Evolutionary conservation across 75 land plant species (phyloP).

Genomic region (Selaginella tamariscina): DNA sequence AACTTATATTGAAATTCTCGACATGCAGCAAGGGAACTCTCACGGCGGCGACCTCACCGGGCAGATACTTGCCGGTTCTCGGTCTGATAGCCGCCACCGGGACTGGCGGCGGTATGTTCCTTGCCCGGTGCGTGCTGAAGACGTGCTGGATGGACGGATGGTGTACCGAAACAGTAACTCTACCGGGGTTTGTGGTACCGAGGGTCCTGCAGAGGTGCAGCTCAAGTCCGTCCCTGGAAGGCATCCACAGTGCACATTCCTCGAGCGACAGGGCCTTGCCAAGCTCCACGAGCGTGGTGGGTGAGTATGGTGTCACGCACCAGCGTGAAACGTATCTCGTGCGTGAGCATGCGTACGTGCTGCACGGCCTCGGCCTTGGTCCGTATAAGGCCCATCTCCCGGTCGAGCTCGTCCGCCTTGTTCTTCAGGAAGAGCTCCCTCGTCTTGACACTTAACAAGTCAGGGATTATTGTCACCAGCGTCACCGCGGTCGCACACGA

Average conservation of each 20-base stretch:
- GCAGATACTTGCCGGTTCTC: background rate
- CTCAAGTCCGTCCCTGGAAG: background rate
- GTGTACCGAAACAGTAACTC: background rate
- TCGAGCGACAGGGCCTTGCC: background rate
- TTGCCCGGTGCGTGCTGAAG: background rate
- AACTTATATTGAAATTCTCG: background rate
- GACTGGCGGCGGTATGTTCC: background rate
- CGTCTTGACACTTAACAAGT: background rate
- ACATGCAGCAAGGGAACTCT: background rate
- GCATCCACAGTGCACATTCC: conserved; percentile 8
- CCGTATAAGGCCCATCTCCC: conserved; percentile 10
- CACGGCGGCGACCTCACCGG: conserved; percentile 2
- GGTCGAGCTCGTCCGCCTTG: conserved; percentile 10
- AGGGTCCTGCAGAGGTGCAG: background rate
- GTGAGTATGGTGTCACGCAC: background rate
- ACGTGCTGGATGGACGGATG: background rate
- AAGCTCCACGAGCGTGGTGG: conserved; percentile 10
- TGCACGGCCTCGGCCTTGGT: background rate
- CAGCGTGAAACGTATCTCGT: background rate
- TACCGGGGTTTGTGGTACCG: background rate
- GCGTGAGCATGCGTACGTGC: conserved; percentile 6
- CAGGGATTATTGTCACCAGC: background rate
- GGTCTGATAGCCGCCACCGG: conserved; percentile 1
- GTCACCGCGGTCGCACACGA: background rate
- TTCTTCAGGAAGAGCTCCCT: background rate